Evolutionary conservation across 768 basidiomycete species (phyloP).

Genomic region (Hygrophorus russula): DNA sequence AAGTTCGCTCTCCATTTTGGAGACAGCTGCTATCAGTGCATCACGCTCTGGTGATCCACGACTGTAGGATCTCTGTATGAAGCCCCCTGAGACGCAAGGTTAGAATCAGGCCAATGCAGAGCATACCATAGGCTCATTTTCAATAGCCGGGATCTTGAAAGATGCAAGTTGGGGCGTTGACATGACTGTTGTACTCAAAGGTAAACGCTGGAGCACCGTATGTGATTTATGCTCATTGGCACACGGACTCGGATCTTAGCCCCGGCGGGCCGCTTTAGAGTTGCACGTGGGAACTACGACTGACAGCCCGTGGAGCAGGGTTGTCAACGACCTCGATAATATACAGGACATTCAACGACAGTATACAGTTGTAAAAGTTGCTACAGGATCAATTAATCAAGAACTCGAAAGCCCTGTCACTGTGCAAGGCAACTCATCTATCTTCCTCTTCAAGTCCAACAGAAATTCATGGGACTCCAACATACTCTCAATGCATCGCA

Average conservation of each 20-base stretch:
- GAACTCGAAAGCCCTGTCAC: not conserved
- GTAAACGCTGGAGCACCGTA: too few species aligned
- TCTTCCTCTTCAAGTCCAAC: slow-evolving; percentile 38
- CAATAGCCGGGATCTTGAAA: slow-evolving; percentile 76
- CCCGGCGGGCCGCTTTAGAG: too few species aligned
- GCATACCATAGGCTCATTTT: slow-evolving; percentile 91
- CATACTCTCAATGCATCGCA: slow-evolving; percentile 57
- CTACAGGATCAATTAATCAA: not conserved
- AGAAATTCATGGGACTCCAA: slow-evolving; percentile 51
- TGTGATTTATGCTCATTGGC: not conserved
- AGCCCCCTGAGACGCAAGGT: slow-evolving; percentile 1
- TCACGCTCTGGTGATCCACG: slow-evolving; percentile 70
- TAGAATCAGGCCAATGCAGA: not conserved
- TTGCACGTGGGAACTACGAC: too few species aligned
- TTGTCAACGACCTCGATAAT: too few species aligned
- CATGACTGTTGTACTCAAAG: slow-evolving; percentile 29
- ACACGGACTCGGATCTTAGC: too few species aligned
- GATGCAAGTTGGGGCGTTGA: slow-evolving; percentile 65
- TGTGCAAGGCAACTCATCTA: slow-evolving; percentile 37
- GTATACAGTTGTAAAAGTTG: too few species aligned
- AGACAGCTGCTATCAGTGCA: slow-evolving; percentile 59
- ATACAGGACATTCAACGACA: too few species aligned
- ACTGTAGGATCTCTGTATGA: slow-evolving; percentile 57
- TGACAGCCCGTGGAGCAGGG: too few species aligned
- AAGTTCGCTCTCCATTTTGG: slow-evolving; percentile 69